Evolutionary conservation across 2,329 filamentous ascomycete genomes (phyloP), one percentile per base, ranked within the genome.

Genomic region (Fusarium foetens): DNA sequence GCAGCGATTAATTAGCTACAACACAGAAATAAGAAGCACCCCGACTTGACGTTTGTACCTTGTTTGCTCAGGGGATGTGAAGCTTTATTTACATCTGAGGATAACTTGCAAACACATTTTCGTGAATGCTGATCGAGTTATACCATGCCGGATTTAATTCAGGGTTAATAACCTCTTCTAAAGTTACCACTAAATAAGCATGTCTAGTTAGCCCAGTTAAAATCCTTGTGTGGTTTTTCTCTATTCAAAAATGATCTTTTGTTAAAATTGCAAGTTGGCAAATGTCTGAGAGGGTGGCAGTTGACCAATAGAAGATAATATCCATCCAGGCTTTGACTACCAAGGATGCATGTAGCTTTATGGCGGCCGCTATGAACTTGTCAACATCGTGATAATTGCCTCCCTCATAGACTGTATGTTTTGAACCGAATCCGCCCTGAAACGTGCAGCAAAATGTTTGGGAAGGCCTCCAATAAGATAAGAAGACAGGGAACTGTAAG

Each of bases 301-400:
- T 17, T 33, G 5, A n/a, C 12, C 11, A 9, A 21, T 8, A 23
- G 21, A n/a, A 17, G 19, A 21, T 3, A 9, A 29, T 4, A 8
- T 13, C 5, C 10, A 31, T 45, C 33, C 13, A 33, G 21, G 45
- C 14, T n/a, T 51, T 41, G 35, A 33, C 48, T 17, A 19, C 3
- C 29, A 46, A 13, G 33, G 31, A n/a, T 48, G 16, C n/a, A 38
- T 13, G 35, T 14, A 21, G 27, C 48, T 60, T 48, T 53, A 70
- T 70, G 70, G 49, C 38, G 70, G 35, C 53, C 66, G 48, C 42
- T 59, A 45, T 67, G 60, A 70, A 66, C 52, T 48, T 43, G 62
- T 63, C 52, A 62, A 39, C 39, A 46, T 27, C 59, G n/a, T 25
- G 59, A 59, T 19, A 10, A 43, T 12, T 29, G 19, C 31, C 31